These are phyloP conservation scores for Debaryomycetaceae sp. DNA, from an alignment of 1,139 yeast species.

Conservation along the genomic window DNA sequence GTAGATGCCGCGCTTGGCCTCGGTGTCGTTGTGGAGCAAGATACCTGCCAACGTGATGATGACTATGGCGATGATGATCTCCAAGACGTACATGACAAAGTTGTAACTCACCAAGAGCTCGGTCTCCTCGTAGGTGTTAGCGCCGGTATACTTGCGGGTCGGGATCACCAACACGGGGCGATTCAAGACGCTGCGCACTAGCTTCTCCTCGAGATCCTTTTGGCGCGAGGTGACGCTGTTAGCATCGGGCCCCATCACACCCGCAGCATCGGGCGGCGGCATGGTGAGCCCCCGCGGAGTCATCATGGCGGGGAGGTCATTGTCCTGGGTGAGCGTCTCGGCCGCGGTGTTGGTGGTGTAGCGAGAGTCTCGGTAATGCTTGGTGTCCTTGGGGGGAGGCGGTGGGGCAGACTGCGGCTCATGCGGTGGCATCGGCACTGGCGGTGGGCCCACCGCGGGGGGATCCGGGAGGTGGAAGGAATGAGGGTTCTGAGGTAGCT, in stretches of 20 bases:
- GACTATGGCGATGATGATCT: conserved; percentile 29
- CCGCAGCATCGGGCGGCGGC: not conserved
- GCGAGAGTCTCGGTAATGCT: conserved; percentile 7
- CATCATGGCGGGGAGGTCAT: conserved; percentile 3
- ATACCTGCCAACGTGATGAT: conserved; percentile 29
- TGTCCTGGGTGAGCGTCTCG: conserved; percentile 11
- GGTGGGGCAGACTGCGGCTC: conserved; percentile 8
- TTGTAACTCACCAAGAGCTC: conserved; percentile 25
- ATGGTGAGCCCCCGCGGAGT: conserved; percentile 3
- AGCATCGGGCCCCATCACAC: conserved; percentile 10
- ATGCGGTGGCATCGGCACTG: conserved; percentile 4
- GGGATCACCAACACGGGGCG: conserved; percentile 22
- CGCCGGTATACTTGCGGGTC: conserved; percentile 12
- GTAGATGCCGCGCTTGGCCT: conserved; percentile 24
- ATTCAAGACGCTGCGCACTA: conserved; percentile 35
- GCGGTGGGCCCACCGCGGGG: conserved; percentile 11
- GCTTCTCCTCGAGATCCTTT: conserved; percentile 25
- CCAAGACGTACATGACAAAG: conserved; percentile 31
- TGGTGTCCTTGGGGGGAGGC: conserved; percentile 3
- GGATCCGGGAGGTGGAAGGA: conserved; percentile 4
- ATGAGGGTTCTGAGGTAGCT: conserved; percentile 5
- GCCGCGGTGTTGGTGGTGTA: conserved; percentile 9
- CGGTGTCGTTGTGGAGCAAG: conserved; percentile 21
- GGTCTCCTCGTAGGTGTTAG: conserved; percentile 14
- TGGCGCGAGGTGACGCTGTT: conserved; percentile 22